A percentile compares a stretch with the other conserved stretches of the same genome.
These are phyloP conservation scores for Hypoxylon trugodes DNA, from an alignment of 495 filamentous ascomycete genomes.

Conservation along the genomic window DNA sequence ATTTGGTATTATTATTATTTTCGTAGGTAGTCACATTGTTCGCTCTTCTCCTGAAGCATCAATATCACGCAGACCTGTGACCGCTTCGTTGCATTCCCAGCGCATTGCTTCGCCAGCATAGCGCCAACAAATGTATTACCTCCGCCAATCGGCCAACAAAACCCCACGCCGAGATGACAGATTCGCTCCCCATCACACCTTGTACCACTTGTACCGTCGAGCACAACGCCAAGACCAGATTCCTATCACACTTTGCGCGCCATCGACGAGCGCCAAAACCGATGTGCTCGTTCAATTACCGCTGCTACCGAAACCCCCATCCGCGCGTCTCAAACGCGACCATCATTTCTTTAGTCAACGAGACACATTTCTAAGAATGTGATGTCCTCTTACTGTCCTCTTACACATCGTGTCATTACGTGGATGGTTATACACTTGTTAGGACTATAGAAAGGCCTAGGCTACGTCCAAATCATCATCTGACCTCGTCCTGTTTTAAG, in stretches of 20 bases:
- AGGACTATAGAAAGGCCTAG: not conserved
- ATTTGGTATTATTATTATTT: too few relatives aligned
- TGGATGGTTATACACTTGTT: slow-evolving; percentile 23
- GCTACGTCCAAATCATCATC: slow-evolving; percentile 27
- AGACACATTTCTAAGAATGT: slow-evolving; percentile 3
- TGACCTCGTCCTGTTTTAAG: slow-evolving; percentile 12
- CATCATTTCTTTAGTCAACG: not conserved
- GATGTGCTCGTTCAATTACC: slow-evolving; percentile 10
- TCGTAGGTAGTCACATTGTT: slow-evolving; percentile 28
- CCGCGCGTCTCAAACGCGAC: slow-evolving; percentile 17
- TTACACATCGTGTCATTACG: slow-evolving; percentile 25
- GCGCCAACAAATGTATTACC: slow-evolving; percentile 36
- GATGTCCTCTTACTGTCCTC: not conserved
- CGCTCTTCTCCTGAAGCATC: slow-evolving; percentile 19
- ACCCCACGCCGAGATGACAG: slow-evolving; percentile 36
- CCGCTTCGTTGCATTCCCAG: slow-evolving; percentile 32
- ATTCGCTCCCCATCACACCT: slow-evolving; percentile 35
- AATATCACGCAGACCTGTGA: slow-evolving; percentile 39
- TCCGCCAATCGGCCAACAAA: slow-evolving; percentile 34
- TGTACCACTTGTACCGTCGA: slow-evolving; percentile 18
- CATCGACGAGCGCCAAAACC: slow-evolving; percentile 27
- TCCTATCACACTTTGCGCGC: slow-evolving; percentile 30
- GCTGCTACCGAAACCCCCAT: slow-evolving; percentile 5
- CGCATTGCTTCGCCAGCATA: slow-evolving; percentile 30
- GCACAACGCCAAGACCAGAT: slow-evolving; percentile 19